Base-by-base conservation (phyloP, 2,329 filamentous ascomycete species). In the Aureobasidium sp. region DNA sequence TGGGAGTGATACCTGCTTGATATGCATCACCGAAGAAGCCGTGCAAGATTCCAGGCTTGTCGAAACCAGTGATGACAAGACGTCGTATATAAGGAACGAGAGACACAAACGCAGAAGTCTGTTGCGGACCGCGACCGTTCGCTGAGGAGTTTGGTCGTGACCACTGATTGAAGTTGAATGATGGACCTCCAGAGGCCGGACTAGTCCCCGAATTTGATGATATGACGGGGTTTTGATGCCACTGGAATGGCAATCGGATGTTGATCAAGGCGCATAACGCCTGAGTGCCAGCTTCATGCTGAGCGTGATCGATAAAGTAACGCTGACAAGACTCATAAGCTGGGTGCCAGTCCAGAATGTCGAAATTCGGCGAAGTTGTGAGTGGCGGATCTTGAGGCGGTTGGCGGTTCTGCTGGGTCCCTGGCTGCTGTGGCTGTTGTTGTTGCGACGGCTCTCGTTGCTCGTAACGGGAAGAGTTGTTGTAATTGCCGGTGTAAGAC, bases 1-100 rank as follows among this genome's bases (percentile, higher is more conserved):
- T 83, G 15, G 90, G 89, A 0, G 94, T 92, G 56, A 98, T 86
- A 2, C 96, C 96, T 25, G 87, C 83, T 40, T 83, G 79, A 93
- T 95, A 99, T 75, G 97, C 92, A 70, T 98, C 93, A n/a, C 96
- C 96, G 73, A 98, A 99, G 82, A 98, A 97, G 15, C 94, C 94
- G 75, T 97, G 93, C 67, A 99, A 83, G n/a, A 98, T 91, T 0
- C 90, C 90, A 0, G 92, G 90, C 47, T 90, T 90, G 77, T 98
- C 96, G 82, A 97, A 96, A 2, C 95, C 95, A 0, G 95, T 98
- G 20, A 93, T 93, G 54, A 98, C 90, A 2, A 98, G 87, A 20
- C 96, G 93, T 40, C 95, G 91, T 68, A 98, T 91, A 77, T 97
- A 99, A 0, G 96, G 95, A 5, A 96, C 87, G 15, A 98, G 84